Conservation (phyloP, 768 basidiomycete species). For the Fistulinella prunicolor region DNA sequence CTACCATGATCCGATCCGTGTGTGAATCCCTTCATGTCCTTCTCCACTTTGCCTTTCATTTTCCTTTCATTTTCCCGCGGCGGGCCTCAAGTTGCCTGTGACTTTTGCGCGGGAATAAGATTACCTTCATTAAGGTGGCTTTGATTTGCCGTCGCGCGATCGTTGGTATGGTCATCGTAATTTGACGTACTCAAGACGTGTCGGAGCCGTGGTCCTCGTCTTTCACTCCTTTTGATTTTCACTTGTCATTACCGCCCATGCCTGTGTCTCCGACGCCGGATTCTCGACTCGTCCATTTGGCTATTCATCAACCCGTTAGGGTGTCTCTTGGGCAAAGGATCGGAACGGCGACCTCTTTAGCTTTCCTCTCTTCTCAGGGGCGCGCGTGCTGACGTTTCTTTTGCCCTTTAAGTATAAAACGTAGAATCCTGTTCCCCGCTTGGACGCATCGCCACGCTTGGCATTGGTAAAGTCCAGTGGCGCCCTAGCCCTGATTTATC, state of each 20-base stretch:
- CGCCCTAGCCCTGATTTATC: constrained; percentile 10
- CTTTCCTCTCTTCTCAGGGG: constrained; percentile 6
- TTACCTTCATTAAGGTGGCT: constrained; percentile 20
- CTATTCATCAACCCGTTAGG: constrained; percentile 1
- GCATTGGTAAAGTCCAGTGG: constrained; percentile 3
- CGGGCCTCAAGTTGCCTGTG: not conserved
- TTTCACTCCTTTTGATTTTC: constrained; percentile 22
- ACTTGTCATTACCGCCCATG: constrained; percentile 19
- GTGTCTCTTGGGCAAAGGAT: constrained; percentile 2
- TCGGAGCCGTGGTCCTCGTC: constrained; percentile 21
- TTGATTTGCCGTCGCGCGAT: constrained; percentile 20
- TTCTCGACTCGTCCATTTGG: constrained; percentile 8
- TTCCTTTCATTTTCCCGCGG: constrained; percentile 7
- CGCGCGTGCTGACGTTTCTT: constrained; percentile 15
- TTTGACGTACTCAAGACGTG: constrained; percentile 28
- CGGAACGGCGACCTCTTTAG: constrained; percentile 16
- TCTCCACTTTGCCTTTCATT: constrained; percentile 6
- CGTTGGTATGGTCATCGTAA: constrained; percentile 10
- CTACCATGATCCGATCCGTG: constrained; percentile 19
- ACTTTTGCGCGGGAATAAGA: constrained; percentile 20
- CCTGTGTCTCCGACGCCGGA: not conserved
- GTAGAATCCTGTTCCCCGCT: constrained; percentile 8
- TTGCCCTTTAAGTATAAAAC: constrained; percentile 3
- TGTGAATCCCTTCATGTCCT: constrained; percentile 9
- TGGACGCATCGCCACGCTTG: constrained; percentile 1